A percentile compares a stretch with the other conserved stretches of the same genome.
Conservation (phyloP, 768 basidiomycete species). For the Leccinum truebloodii region DNA sequence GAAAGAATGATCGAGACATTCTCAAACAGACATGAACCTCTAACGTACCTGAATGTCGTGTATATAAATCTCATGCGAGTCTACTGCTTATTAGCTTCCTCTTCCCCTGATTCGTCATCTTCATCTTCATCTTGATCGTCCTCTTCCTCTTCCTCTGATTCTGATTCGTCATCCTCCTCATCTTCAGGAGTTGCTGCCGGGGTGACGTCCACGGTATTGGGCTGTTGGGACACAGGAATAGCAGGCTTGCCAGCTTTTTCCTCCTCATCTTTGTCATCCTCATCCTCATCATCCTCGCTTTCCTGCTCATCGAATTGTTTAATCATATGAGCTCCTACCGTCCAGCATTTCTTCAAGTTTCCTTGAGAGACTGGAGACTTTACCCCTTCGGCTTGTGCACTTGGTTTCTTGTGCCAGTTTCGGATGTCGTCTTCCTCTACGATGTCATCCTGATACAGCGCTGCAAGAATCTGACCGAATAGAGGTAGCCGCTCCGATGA, state of each 20-base stretch:
- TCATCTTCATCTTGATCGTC: constrained; percentile 5
- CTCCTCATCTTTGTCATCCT: constrained; percentile 19
- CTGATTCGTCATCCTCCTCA: constrained; percentile 12
- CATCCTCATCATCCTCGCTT: constrained; percentile 38
- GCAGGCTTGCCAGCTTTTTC: constrained; percentile 11
- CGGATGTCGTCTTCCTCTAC: constrained; percentile 89
- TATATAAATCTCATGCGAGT: constrained; percentile 3
- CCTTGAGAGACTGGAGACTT: constrained; percentile 45
- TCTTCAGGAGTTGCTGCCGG: constrained; percentile 3
- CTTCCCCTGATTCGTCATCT: constrained; percentile 7
- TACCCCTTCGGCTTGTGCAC: constrained; percentile 52
- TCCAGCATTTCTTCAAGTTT: constrained; percentile 68
- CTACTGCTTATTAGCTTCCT: constrained; percentile 20
- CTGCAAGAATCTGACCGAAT: constrained; percentile 84
- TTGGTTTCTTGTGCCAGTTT: constrained; percentile 72
- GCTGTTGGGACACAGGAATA: neutral
- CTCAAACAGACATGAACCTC: neutral
- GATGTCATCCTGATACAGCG: constrained; percentile 89
- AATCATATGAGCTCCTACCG: constrained; percentile 71
- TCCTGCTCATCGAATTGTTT: constrained; percentile 82
- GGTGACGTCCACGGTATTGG: neutral
- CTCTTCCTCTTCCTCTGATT: constrained; percentile 8
- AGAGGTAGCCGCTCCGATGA: constrained; percentile 61
- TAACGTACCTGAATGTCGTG: constrained; percentile 11
- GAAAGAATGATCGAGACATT: too few species aligned